Evolutionary conservation across 208 protist genomes (phyloP).

Genomic region (Blechomonas ayalai): DNA sequence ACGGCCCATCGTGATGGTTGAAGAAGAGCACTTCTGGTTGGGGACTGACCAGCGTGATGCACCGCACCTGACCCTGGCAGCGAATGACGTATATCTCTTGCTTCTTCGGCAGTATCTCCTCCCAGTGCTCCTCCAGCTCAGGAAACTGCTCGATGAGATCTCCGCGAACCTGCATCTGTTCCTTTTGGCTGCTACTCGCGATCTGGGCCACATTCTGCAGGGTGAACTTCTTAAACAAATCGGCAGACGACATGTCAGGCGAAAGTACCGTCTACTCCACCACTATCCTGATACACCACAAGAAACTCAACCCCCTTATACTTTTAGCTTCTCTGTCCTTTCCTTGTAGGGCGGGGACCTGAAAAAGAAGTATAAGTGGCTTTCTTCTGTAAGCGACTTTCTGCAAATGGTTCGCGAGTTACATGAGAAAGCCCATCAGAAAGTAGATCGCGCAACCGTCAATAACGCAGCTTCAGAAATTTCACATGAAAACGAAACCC

Average conservation of each 20-base stretch:
- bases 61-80: conserved; percentile 89
- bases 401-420: no score
- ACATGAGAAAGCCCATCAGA: no score
- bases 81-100: conserved; percentile 89
- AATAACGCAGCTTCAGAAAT: no score
- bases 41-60: conserved; percentile 86
- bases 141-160: conserved; percentile 86
- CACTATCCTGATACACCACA: neutral
- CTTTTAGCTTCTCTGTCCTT: neutral
- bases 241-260: conserved; percentile 23
- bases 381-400: no score
- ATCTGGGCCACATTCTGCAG: conserved; percentile 85
- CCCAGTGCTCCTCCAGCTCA: conserved; percentile 71
- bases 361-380: neutral
- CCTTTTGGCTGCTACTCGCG: conserved; percentile 75
- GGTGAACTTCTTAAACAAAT: conserved; percentile 91
- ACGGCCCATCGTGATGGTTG: conserved; percentile 93
- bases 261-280: no score
- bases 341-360: neutral
- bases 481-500: no score
- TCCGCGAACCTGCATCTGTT: conserved; percentile 86
- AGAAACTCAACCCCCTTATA: neutral
- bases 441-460: no score
- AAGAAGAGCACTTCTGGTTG: conserved; percentile 95
- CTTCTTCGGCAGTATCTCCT: conserved; percentile 94